Evolutionary conservation across 1,284 basidiomycete species (phyloP).

Genomic region (Coriolopsis trogii): DNA sequence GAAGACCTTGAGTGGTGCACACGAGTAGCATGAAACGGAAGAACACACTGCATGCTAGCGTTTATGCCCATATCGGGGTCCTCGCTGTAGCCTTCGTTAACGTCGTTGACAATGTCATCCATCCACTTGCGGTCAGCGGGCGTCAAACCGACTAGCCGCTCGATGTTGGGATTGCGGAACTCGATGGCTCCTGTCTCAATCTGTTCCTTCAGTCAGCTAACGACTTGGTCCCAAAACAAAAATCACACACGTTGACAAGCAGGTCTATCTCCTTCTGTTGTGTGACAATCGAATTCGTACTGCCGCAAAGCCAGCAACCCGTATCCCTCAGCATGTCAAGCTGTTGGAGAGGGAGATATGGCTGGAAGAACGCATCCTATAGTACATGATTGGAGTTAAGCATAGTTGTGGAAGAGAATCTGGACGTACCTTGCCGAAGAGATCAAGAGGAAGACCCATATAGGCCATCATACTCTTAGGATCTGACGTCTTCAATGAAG

Average conservation of each 20-base stretch:
- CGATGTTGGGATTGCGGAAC: conserved; percentile 81
- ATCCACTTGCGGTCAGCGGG: conserved; percentile 98
- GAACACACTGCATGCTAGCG: conserved; percentile 64
- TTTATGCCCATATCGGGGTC: conserved; percentile 52
- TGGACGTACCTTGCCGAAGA: conserved; percentile 86
- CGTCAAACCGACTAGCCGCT: conserved; percentile 80
- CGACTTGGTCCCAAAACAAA: neutral
- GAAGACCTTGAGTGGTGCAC: neutral
- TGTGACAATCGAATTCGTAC: conserved; percentile 95
- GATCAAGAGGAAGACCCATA: conserved; percentile 87
- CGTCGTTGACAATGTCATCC: conserved; percentile 57
- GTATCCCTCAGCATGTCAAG: conserved; percentile 86
- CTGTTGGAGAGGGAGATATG: conserved; percentile 96
- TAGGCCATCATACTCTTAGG: conserved; percentile 90
- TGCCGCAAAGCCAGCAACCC: conserved; percentile 87
- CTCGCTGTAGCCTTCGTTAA: conserved; percentile 58
- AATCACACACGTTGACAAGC: conserved; percentile 77
- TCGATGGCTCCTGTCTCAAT: conserved; percentile 86
- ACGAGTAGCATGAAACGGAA: neutral
- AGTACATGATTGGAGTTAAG: too few relatives aligned
- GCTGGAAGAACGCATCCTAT: conserved; percentile 95
- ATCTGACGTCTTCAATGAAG: conserved; percentile 88
- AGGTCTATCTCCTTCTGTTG: conserved; percentile 93
- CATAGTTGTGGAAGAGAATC: too few relatives aligned
- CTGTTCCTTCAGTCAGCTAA: conserved; percentile 41